These are phyloP conservation scores for Curvularia eragrostidis DNA, from an alignment of 2,329 filamentous ascomycete species.

Conservation along the genomic window DNA sequence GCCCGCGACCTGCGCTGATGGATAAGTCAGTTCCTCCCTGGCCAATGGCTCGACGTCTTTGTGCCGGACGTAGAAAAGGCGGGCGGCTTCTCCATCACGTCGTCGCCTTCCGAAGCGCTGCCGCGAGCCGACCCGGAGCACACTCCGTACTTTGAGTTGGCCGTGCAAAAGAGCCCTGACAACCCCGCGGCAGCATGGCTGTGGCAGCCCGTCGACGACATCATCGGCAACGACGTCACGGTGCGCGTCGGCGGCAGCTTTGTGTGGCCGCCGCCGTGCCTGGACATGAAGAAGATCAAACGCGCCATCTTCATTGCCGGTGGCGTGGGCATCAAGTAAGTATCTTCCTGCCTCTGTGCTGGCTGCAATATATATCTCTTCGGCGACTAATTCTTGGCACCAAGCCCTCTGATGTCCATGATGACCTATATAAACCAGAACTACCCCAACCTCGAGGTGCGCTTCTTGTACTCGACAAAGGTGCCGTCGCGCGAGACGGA, in stretches of 20 bases:
- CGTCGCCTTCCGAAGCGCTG: conserved; percentile 66
- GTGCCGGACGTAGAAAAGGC: conserved; percentile 72
- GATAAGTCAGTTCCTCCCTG: conserved; percentile 68
- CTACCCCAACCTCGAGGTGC: conserved; percentile 53
- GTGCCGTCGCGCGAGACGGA: conserved; percentile 40
- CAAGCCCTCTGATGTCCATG: conserved; percentile 74
- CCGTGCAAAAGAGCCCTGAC: conserved; percentile 72
- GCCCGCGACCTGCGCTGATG: conserved; percentile 39
- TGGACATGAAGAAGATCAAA: conserved; percentile 56
- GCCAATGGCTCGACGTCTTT: conserved; percentile 88
- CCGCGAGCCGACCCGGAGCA: conserved; percentile 31
- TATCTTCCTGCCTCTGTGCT: conserved; percentile 2
- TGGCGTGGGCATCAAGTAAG: conserved; percentile 80
- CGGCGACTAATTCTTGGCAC: conserved; percentile 19
- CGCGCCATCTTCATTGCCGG: conserved; percentile 78
- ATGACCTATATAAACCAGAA: conserved; percentile 64
- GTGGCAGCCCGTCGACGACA: conserved; percentile 63
- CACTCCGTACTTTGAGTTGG: conserved; percentile 72
- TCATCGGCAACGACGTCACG: conserved; percentile 65
- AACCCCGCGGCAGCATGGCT: conserved; percentile 81
- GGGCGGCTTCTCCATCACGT: conserved; percentile 89
- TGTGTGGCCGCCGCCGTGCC: conserved; percentile 70
- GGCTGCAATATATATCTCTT: neutral
- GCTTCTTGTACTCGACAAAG: conserved; percentile 69
- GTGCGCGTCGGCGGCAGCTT: conserved; percentile 84